Evolutionary conservation across 805 yeast genomes (phyloP), one percentile per base, ranked within the genome.

Genomic region (Saturnispora quitensis): DNA sequence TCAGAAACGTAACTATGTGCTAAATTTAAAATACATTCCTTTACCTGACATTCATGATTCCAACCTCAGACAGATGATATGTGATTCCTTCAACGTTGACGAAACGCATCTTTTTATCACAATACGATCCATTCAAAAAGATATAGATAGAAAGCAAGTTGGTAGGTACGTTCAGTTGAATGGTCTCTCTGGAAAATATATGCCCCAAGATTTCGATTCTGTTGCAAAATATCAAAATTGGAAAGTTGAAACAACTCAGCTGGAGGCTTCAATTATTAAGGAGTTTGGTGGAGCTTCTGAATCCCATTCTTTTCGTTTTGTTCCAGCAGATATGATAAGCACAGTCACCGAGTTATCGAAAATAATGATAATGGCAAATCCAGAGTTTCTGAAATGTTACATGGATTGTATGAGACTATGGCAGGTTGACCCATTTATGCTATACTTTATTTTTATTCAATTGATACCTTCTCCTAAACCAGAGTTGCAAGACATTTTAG

Each of bases 351-450:
- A 44, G 34, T 50, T 63, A 27, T 53, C 56, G 15, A 44, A 45
- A 17, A 50, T 60, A 12, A 45, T 57, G n/a, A 46, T 58, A n/a
- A 45, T 53, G n/a, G 58, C 65, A 15, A 53, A 51, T 2, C 46
- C 64, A 10, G 50, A 43, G 12, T 64, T 62, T 46, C 60, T 62
- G 38, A 58, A 60, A 42, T 55, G 60, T 15, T 52, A 60, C n/a
- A 48, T 65, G 36, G 56, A 55, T 40, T 66, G 69, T 54, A 47
- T 66, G 36, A 58, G 62, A 40, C 17, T 62, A 2, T 66, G 69
- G 70, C 66, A 64, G 50, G 54, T 60, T n/a, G 67, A 65, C 48
- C 69, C 70, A 2, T 65, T 61, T 48, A 54, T 55, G 13, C 43
- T 62, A 7, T 59, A 61, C 34, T 46, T 59, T 33, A 33, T 47